Conservation (phyloP, 768 basidiomycete species). For the Albatrellus ellisii region DNA sequence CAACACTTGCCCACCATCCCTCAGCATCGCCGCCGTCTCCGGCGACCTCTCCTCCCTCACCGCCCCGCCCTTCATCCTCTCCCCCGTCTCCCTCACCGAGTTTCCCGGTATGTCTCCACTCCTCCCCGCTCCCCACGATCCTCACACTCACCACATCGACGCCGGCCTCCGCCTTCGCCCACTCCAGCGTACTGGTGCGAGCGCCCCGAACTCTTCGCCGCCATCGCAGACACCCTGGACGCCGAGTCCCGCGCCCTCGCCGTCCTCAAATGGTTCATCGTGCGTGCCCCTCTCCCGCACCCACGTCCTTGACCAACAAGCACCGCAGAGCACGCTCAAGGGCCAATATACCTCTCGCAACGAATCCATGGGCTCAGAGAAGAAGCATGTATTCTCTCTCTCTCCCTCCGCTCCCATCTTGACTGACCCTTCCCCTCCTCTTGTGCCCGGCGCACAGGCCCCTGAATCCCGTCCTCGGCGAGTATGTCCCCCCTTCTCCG, state of each 20-base stretch:
- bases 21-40: constrained; percentile 72
- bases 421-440: constrained; percentile 9
- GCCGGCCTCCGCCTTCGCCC: constrained; percentile 2
- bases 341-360: constrained; percentile 93
- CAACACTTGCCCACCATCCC: no score
- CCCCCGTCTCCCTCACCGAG: constrained; percentile 82
- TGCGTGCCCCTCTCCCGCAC: constrained; percentile 23
- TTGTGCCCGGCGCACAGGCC: constrained; percentile 41
- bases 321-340: constrained; percentile 78
- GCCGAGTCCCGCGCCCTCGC: constrained; percentile 63
- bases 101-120: constrained; percentile 56
- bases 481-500: constrained; percentile 35
- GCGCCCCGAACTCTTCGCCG: constrained; percentile 79
- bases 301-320: no score
- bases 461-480: constrained; percentile 90
- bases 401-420: background rate
- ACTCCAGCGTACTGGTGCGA: constrained; percentile 89
- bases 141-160: constrained; percentile 3
- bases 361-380: constrained; percentile 93
- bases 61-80: constrained; percentile 85
- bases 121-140: constrained; percentile 5
- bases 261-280: constrained; percentile 94
- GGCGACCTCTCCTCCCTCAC: constrained; percentile 81
- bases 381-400: constrained; percentile 66
- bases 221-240: constrained; percentile 65